A percentile compares a stretch with the other conserved stretches of the same genome.
phyloP scores from a whole-genome alignment of 345 rosid species.

The Ceriops zippeliana region DNA sequence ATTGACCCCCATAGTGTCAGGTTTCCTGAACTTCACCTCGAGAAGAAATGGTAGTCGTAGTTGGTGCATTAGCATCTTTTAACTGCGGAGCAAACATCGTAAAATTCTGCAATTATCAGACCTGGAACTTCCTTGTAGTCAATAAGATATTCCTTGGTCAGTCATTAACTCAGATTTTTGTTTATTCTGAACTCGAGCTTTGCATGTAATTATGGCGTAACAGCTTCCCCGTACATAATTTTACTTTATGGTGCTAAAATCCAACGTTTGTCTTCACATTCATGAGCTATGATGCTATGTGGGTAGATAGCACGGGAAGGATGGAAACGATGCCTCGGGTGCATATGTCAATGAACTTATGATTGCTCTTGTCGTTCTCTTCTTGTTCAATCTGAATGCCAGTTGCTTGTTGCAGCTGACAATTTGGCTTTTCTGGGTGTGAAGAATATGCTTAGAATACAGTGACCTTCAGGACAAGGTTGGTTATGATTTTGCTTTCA shows the following conservation, averaged over 20 bases:
- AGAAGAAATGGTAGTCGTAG: no score
- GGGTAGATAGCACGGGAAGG: background rate
- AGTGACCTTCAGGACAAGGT: constrained; percentile 12
- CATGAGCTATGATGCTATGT: background rate
- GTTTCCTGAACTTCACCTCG: no score
- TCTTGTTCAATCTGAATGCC: background rate
- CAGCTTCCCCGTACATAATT: background rate
- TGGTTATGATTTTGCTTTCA: background rate
- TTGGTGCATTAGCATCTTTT: no score
- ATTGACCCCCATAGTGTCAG: no score
- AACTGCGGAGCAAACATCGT: no score
- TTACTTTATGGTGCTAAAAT: constrained; percentile 1
- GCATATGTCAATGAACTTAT: background rate
- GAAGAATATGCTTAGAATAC: background rate
- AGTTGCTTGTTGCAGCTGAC: constrained; percentile 3
- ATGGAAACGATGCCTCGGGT: background rate
- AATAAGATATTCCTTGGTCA: no score
- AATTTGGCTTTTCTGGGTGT: background rate
- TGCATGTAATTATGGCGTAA: no score
- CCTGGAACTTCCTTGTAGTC: no score
- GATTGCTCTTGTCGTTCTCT: background rate
- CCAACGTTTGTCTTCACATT: background rate
- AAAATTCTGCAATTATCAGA: no score
- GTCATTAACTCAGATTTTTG: background rate
- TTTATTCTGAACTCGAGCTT: background rate